Evolutionary conservation across 805 yeast genomes (phyloP), one percentile per base, ranked within the genome.

Genomic region (Starmerella scarabaei): DNA sequence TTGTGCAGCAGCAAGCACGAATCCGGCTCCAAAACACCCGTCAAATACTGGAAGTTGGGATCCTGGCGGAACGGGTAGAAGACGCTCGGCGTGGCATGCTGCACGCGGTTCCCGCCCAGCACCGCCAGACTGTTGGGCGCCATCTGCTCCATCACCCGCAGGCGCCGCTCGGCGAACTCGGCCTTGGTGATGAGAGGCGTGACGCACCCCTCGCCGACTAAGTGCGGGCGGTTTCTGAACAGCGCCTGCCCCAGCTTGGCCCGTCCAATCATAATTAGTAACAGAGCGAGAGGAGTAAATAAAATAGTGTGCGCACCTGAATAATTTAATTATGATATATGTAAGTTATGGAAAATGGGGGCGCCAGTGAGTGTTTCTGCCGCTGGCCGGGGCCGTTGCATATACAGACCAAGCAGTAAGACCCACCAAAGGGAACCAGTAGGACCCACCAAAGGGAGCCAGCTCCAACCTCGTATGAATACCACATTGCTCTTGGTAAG

Each of bases 21-120:
- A 48, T 81, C 78, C 3, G 96, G 94, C 55, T 86, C 96, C 45
- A 81, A 70, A 83, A 93, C 85, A 3, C 97, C 97, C 1, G 93
- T 79, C 44, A 88, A 60, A 57, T 88, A 88, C 60, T 64, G 86
- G 17, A 91, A 65, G 56, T 91, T 85, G 39, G 81, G 88, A 55
- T 86, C 80, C 61, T 91, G 99, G 55, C 88, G 93, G 56, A 91
- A 91, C 29, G 80, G 80, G 55, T 86, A 77, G 53, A 91, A 91
- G 1, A 88, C 97, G 8, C 88, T 73, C 0, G 94, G 94, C 0
- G 95, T 77, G 8, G 94, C 82, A 59, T 66, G 84, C 56, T 82
- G 81, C 8, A 79, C 65, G 29, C 70, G 66, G 52, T 71, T 71
- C 1, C 96, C 93, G 1, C 79, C 74, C 7, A 86, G 58, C 18